These are phyloP conservation scores for Fusarium abutilonis DNA, from an alignment of 2,329 filamentous ascomycete genomes.

Conservation along the genomic window DNA sequence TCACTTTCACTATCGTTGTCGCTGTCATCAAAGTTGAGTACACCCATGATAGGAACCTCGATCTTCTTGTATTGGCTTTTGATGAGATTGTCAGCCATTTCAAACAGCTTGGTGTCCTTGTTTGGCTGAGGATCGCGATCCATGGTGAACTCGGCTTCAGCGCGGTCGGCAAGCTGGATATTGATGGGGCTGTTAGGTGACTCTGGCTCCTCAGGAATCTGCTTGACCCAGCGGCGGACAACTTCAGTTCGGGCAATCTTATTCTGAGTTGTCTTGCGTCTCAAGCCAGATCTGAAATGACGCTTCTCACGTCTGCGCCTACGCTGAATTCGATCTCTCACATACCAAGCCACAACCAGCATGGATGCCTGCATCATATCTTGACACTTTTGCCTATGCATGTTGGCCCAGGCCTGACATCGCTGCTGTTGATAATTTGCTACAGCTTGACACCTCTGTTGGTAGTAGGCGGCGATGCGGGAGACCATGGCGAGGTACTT, in stretches of 20 bases:
- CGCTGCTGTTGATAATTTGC: constrained; percentile 59
- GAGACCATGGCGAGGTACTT: constrained; percentile 58
- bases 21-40: constrained; percentile 57
- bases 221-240: constrained; percentile 57
- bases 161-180: constrained; percentile 48
- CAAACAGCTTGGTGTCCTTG: constrained; percentile 56
- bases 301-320: constrained; percentile 55
- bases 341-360: constrained; percentile 61
- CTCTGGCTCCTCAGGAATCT: constrained; percentile 50
- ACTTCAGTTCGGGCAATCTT: constrained; percentile 54
- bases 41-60: constrained; percentile 58
- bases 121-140: constrained; percentile 53
- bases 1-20: constrained; percentile 54
- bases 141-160: constrained; percentile 55
- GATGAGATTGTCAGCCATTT: constrained; percentile 59
- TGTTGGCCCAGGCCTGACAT: constrained; percentile 59
- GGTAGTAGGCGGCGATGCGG: constrained; percentile 60
- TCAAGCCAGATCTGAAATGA: constrained; percentile 54
- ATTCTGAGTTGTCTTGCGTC: constrained; percentile 46
- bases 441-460: constrained; percentile 59
- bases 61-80: constrained; percentile 58
- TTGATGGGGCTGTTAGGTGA: constrained; percentile 46
- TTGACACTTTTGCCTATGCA: constrained; percentile 59
- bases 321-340: constrained; percentile 58
- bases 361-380: constrained; percentile 61